Evolutionary conservation across 164 flowering plant genomes (phyloP).

Genomic region (Paratinospora sagittata): DNA sequence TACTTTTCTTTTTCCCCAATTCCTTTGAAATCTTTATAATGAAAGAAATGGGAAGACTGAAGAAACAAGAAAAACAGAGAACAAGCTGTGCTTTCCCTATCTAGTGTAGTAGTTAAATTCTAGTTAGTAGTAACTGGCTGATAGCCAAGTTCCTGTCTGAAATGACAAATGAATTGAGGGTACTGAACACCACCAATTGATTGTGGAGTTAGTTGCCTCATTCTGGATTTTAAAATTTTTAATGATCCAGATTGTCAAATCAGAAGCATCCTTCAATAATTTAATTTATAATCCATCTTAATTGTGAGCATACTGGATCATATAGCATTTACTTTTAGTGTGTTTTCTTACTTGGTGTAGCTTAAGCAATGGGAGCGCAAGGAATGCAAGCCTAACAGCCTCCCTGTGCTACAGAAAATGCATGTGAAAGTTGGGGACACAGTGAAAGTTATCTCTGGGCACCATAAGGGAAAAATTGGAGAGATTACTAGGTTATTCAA

Average conservation of each 20-base stretch:
- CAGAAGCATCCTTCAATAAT: not conserved
- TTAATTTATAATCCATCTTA: not conserved
- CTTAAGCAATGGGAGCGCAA: constrained; percentile 92
- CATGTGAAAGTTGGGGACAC: constrained; percentile 92
- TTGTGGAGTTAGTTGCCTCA: too few species aligned
- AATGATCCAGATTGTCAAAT: too few species aligned
- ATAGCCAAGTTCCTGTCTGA: too few species aligned
- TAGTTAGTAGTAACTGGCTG: too few species aligned
- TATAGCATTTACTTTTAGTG: not conserved
- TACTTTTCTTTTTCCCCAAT: not conserved
- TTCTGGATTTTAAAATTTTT: too few species aligned
- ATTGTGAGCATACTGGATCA: not conserved
- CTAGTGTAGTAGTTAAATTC: too few species aligned
- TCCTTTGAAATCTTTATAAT: not conserved
- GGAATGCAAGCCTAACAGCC: constrained; percentile 89
- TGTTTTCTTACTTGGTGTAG: constrained; percentile 32
- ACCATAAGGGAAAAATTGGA: constrained; percentile 80
- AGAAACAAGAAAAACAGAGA: too few species aligned
- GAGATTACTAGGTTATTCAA: constrained; percentile 55
- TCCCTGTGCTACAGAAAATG: constrained; percentile 82
- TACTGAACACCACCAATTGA: too few species aligned
- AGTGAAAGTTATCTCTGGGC: constrained; percentile 80
- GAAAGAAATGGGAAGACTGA: too few species aligned
- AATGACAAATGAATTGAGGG: too few species aligned
- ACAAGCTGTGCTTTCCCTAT: too few species aligned